Conservation (phyloP, 225 moss, liverwort and hornwort species). For the Ulota crispa region DNA sequence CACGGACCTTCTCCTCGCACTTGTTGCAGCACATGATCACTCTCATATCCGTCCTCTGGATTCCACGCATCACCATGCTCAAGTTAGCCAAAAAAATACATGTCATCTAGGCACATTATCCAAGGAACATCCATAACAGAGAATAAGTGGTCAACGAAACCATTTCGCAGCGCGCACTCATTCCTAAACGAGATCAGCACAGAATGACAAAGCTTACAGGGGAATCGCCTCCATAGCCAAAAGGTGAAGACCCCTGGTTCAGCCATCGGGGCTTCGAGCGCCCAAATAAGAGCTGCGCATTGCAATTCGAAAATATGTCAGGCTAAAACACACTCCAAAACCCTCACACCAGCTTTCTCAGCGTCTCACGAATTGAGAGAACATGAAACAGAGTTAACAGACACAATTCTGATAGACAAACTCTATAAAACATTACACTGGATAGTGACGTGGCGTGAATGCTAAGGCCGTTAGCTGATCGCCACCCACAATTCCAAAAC, state of each 20-base stretch:
- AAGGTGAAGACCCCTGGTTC: conserved; percentile 23
- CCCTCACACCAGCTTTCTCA: background rate
- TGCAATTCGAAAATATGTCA: conserved; percentile 24
- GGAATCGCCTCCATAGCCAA: conserved; percentile 25
- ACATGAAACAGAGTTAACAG: background rate
- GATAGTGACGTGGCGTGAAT: background rate
- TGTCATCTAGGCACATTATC: background rate
- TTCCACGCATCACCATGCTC: background rate
- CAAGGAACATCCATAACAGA: background rate
- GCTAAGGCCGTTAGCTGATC: background rate
- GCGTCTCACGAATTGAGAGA: background rate
- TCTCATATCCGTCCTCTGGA: conserved; percentile 40
- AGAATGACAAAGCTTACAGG: conserved; percentile 27
- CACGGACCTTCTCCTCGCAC: conserved; percentile 52
- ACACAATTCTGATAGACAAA: background rate
- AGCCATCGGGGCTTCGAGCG: conserved; percentile 36
- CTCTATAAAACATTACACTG: too few relatives aligned
- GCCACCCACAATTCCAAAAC: background rate
- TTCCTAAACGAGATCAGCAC: background rate
- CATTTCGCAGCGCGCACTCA: background rate
- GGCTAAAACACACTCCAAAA: background rate
- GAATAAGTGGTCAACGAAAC: background rate
- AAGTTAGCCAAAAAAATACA: background rate
- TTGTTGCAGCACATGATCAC: conserved; percentile 43
- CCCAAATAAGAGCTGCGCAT: conserved; percentile 29